Percentiles rank a stretch among this genome's conserved stretches.
Conservation (phyloP, 371 early-diverging fungal species). For the Conidiobolus incongruus region DNA sequence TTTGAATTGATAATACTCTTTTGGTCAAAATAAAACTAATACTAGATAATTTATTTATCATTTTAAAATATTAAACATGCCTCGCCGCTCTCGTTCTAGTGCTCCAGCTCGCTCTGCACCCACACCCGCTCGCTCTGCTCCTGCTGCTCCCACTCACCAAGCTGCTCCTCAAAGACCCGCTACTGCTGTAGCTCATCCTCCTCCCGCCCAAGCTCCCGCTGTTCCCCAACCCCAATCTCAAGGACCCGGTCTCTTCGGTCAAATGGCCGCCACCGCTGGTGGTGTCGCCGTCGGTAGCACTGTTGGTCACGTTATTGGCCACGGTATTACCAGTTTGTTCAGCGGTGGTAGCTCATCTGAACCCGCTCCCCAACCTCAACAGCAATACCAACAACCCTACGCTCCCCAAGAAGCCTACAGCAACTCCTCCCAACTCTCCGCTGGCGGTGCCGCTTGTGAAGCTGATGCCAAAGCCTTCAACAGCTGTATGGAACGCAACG, state of each 20-base stretch:
- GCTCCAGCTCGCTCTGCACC: not conserved
- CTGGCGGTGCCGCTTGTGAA: conserved; percentile 31
- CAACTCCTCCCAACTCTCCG: conserved; percentile 16
- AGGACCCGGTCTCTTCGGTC: conserved; percentile 54
- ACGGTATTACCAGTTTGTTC: conserved; percentile 47
- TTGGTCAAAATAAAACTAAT: no score
- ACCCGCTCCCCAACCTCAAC: conserved; percentile 7
- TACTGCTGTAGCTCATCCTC: conserved; percentile 6
- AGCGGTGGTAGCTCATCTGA: conserved; percentile 24
- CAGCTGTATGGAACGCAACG: conserved; percentile 58
- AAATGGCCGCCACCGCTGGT: conserved; percentile 81
- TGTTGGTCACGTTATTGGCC: conserved; percentile 44
- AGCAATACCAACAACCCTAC: conserved; percentile 4
- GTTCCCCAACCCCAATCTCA: conserved; percentile 19
- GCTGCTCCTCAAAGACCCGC: conserved; percentile 20
- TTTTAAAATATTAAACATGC: not conserved
- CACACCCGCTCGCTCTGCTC: conserved; percentile 5
- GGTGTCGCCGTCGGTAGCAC: conserved; percentile 82
- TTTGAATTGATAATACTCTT: no score
- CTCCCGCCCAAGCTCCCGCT: conserved; percentile 11
- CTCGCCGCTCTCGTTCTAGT: conserved; percentile 2
- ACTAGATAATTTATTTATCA: no score
- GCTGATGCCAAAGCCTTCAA: conserved; percentile 66
- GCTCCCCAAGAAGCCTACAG: conserved; percentile 13
- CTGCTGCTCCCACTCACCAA: conserved; percentile 10